Evolutionary conservation across 257 asterid species (phyloP).

Genomic region (Mitragyna speciosa): DNA sequence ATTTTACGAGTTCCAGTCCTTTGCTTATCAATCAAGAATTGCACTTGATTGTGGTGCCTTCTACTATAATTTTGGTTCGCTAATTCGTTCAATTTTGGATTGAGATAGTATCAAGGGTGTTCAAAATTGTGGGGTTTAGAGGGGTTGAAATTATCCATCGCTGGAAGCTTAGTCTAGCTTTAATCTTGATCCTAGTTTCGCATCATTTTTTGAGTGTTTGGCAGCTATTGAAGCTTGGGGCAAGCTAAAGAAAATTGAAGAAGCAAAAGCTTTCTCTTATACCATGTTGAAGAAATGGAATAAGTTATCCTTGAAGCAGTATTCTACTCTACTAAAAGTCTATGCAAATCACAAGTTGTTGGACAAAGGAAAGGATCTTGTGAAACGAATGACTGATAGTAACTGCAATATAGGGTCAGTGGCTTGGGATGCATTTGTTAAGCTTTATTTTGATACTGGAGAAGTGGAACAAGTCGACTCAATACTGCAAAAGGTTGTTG

Average conservation of each 20-base stretch:
- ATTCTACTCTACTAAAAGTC: conserved; percentile 43
- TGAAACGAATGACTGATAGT: conserved; percentile 58
- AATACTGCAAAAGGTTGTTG: conserved; percentile 49
- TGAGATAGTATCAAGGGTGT: too few species aligned
- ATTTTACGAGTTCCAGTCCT: too few species aligned
- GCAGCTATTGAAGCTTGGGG: conserved; percentile 82
- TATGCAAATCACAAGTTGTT: conserved; percentile 59
- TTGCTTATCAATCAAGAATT: too few species aligned
- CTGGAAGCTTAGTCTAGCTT: too few species aligned
- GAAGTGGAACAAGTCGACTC: conserved; percentile 67
- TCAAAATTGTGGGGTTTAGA: too few species aligned
- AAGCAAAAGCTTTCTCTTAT: conserved; percentile 67
- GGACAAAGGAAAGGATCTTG: conserved; percentile 67
- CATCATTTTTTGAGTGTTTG: too few species aligned
- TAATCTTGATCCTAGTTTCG: too few species aligned
- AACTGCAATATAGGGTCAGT: conserved; percentile 54
- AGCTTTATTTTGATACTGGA: conserved; percentile 62
- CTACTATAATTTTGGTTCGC: too few species aligned
- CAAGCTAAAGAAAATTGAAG: conserved; percentile 46
- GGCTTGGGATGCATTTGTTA: conserved; percentile 72
- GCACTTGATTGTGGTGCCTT: too few species aligned
- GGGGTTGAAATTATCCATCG: too few species aligned
- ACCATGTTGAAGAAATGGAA: conserved; percentile 33
- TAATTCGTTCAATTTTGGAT: too few species aligned
- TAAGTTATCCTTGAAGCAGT: conserved; percentile 43